Evolutionary conservation across 2,329 filamentous ascomycete genomes (phyloP).

Genomic region (Cercospora sesami): DNA sequence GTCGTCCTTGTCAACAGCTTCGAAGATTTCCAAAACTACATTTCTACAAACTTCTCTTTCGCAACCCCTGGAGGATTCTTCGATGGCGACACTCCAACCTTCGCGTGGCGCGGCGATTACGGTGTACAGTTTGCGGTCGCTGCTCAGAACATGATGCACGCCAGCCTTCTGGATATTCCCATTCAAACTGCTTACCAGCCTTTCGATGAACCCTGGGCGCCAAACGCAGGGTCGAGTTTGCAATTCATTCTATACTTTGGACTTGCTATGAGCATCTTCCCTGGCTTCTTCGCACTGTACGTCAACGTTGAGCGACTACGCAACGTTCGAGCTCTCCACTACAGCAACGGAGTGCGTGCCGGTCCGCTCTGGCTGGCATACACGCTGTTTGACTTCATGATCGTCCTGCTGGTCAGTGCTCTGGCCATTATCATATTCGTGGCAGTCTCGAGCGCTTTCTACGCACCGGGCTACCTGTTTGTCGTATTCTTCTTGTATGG

Average conservation of each 20-base stretch:
- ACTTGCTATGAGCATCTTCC: slow-evolving; percentile 73
- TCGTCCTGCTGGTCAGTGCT: slow-evolving; percentile 67
- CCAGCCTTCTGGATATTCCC: slow-evolving; percentile 66
- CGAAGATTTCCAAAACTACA: slow-evolving; percentile 66
- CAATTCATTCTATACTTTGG: slow-evolving; percentile 81
- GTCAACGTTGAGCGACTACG: slow-evolving; percentile 78
- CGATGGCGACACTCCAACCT: slow-evolving; percentile 63
- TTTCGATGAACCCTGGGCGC: slow-evolving; percentile 73
- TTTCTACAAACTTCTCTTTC: slow-evolving; percentile 63
- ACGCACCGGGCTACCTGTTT: slow-evolving; percentile 77
- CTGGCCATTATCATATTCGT: slow-evolving; percentile 68
- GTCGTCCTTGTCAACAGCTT: slow-evolving; percentile 61
- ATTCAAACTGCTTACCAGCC: slow-evolving; percentile 71
- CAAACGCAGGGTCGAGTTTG: slow-evolving; percentile 68
- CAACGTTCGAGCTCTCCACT: slow-evolving; percentile 81
- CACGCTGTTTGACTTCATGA: slow-evolving; percentile 72
- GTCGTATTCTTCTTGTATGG: slow-evolving; percentile 79
- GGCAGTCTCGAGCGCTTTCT: slow-evolving; percentile 66
- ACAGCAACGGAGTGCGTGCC: slow-evolving; percentile 84
- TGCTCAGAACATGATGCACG: slow-evolving; percentile 86
- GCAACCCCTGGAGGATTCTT: slow-evolving; percentile 80
- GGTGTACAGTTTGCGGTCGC: slow-evolving; percentile 68
- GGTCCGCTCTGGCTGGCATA: slow-evolving; percentile 85
- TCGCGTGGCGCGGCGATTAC: slow-evolving; percentile 69
- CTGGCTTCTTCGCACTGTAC: slow-evolving; percentile 85